These are phyloP conservation scores for Aspergillus puulaauensis DNA, from an alignment of 2,329 filamentous ascomycete genomes.

Conservation along the genomic window DNA sequence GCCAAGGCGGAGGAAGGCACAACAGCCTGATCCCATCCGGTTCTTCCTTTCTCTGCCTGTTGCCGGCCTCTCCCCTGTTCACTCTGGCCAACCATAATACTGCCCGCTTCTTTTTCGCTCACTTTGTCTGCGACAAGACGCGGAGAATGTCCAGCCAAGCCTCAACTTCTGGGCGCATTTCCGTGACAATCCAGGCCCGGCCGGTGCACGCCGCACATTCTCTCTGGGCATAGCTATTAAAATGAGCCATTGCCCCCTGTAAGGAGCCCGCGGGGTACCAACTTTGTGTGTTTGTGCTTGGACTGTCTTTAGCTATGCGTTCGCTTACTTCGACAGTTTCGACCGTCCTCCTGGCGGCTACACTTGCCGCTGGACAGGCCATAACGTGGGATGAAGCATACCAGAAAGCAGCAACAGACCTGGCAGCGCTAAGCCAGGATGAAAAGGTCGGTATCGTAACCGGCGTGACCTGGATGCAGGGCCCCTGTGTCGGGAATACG, in stretches of 20 bases:
- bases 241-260: too few species aligned
- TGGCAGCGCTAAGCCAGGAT: slow-evolving; percentile 15
- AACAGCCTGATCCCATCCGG: not conserved
- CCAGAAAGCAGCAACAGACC: slow-evolving; percentile 11
- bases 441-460: slow-evolving; percentile 32
- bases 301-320: not conserved
- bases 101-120: too few species aligned
- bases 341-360: not conserved
- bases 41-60: too few species aligned
- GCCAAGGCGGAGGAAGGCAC: slow-evolving; percentile 5
- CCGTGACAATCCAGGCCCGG: not conserved
- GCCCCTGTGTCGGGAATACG: slow-evolving; percentile 35
- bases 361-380: not conserved
- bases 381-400: slow-evolving; percentile 15
- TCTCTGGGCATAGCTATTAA: too few species aligned
- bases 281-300: too few species aligned
- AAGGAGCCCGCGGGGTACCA: too few species aligned
- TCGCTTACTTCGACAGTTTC: not conserved
- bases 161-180: not conserved
- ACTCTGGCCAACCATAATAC: not conserved
- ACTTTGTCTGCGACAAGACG: not conserved
- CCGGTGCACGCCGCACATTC: not conserved
- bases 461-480: slow-evolving; percentile 28
- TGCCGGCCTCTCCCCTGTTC: not conserved
- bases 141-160: not conserved